These are phyloP conservation scores for Brassica balearica DNA, from an alignment of 441 rosid species.

Conservation along the genomic window DNA sequence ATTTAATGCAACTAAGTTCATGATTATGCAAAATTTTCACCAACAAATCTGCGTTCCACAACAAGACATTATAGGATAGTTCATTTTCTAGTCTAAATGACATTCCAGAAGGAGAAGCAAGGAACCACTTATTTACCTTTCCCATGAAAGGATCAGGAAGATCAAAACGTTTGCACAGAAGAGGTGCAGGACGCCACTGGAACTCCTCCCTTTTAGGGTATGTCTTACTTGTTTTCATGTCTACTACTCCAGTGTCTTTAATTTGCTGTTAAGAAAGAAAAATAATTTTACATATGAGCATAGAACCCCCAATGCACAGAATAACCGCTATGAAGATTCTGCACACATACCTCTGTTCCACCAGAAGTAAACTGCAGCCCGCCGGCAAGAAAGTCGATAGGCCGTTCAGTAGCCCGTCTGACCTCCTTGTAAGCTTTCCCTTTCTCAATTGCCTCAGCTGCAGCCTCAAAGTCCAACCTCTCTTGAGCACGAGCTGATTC, in stretches of 20 bases:
- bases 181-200: conserved; percentile 89
- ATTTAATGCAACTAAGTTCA: background rate
- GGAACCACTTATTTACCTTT: conserved; percentile 60
- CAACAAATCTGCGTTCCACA: conserved; percentile 4
- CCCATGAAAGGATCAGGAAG: conserved; percentile 95
- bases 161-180: conserved; percentile 98
- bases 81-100: conserved; percentile 2
- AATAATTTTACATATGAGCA: conserved; percentile 1
- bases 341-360: conserved; percentile 71
- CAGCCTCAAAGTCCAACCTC: conserved; percentile 96
- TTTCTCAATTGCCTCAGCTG: conserved; percentile 90
- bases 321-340: conserved; percentile 14
- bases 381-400: conserved; percentile 63
- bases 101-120: conserved; percentile 2
- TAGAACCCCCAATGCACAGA: conserved; percentile 29
- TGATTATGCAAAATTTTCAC: conserved; percentile 1
- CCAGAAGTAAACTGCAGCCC: conserved; percentile 81
- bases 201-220: conserved; percentile 93
- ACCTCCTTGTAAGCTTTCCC: conserved; percentile 63
- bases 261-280: conserved; percentile 56
- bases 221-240: conserved; percentile 47
- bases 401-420: conserved; percentile 49
- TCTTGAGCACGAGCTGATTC: conserved; percentile 96
- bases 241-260: conserved; percentile 59
- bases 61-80: background rate